Base-by-base conservation (phyloP, 1,284 basidiomycete genomes). In the Malassezia cuniculi region DNA sequence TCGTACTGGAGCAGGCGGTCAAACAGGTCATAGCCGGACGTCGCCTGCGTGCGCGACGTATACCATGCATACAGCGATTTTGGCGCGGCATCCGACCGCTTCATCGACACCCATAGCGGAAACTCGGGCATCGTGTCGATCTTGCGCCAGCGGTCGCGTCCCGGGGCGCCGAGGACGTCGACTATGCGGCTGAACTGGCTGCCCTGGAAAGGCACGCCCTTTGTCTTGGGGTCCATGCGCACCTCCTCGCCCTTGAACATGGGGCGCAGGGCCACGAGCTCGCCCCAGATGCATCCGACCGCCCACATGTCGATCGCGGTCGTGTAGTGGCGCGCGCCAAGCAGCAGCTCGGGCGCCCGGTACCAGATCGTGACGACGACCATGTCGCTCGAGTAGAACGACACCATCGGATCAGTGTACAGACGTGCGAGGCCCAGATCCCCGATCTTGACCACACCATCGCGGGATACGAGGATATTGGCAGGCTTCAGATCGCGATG, bases 301-400 rank as follows among this genome's bases (percentile, higher is more conserved):
- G 89, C 86, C 90, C 90, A 99, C 79, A 97, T 81, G 68, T 99
- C 93, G 29, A 97, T 80, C 1, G 87, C 84, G 47, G 85, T 85
- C 39, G 89, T 89, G 68, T 97, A 97, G 68, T 97, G 90, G 47
- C 87, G 83, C 2, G 89, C 85, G 10, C 90, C 90, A 64, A 95
- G 75, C 7, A 95, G 75, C 3, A 95, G 76, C 67, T 97, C 90
- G 0, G 90, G 90, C 2, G 87, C 85, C 31, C 90, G 81, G 61
- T 97, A 97, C 90, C 90, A 97, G 56, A 97, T 95, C 0, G 93
- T 97, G 2, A 99, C 93, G 24, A 99, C 93, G 9, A 99, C 89
- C 67, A 95, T 95, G 71, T 97, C 90, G 15, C 66, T 84, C 78
- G 66, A 66, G 55, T 70, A 72, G 2, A 93, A 72, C 0, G 83